These are phyloP conservation scores for Aspergillus melleus DNA, from an alignment of 2,329 filamentous ascomycete genomes.

Conservation along the genomic window DNA sequence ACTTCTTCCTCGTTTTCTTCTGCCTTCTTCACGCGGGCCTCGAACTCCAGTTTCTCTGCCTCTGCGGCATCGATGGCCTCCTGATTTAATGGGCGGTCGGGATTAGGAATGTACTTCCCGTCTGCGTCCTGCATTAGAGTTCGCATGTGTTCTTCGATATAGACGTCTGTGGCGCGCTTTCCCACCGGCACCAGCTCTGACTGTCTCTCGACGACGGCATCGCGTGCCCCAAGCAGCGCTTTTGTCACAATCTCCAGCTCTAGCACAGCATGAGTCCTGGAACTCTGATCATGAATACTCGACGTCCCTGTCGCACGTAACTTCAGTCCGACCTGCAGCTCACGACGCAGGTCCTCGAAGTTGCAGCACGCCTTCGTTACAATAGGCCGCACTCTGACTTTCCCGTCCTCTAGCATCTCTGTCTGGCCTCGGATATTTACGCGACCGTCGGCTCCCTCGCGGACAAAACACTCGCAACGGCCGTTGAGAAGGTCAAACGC, in stretches of 20 bases:
- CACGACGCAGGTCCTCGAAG: slow-evolving; percentile 32
- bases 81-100: slow-evolving; percentile 39
- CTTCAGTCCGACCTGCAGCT: slow-evolving; percentile 31
- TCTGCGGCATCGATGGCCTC: slow-evolving; percentile 42
- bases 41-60: slow-evolving; percentile 38
- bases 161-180: slow-evolving; percentile 44
- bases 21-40: slow-evolving; percentile 34
- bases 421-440: slow-evolving; percentile 46
- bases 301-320: slow-evolving; percentile 40
- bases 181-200: slow-evolving; percentile 48
- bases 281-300: slow-evolving; percentile 46
- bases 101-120: slow-evolving; percentile 37
- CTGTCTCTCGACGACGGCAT: slow-evolving; percentile 43
- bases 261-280: slow-evolving; percentile 46
- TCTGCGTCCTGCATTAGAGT: slow-evolving; percentile 29
- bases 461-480: slow-evolving; percentile 40
- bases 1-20: slow-evolving; percentile 32
- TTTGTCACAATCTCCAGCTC: slow-evolving; percentile 45
- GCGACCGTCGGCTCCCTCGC: slow-evolving; percentile 43
- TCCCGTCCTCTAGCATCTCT: slow-evolving; percentile 41
- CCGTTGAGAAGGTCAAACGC: slow-evolving; percentile 47
- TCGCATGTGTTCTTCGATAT: slow-evolving; percentile 40
- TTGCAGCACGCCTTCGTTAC: slow-evolving; percentile 30
- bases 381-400: slow-evolving; percentile 45
- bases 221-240: slow-evolving; percentile 36